A percentile compares a stretch with the other conserved stretches of the same genome.
Conservation (phyloP, 106 monocot species). For the Allium sativum region DNA sequence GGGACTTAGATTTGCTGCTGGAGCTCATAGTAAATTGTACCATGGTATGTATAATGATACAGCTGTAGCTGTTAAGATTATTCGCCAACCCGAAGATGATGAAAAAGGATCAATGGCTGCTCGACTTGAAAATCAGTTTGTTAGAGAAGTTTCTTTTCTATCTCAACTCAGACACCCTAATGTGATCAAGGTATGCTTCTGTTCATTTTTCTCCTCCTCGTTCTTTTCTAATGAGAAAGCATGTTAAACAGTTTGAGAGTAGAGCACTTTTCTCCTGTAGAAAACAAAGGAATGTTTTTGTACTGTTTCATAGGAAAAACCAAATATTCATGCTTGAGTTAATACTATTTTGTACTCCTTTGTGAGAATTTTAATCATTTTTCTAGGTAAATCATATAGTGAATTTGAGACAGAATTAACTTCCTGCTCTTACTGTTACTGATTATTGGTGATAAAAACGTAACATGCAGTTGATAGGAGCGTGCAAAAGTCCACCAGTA, state of each 20-base stretch:
- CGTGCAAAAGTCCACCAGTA: conserved; percentile 36
- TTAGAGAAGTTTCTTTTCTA: conserved; percentile 56
- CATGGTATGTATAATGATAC: conserved; percentile 65
- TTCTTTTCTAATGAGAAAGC: no score
- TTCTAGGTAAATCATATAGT: no score
- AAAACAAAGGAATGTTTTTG: no score
- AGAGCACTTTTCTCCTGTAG: no score
- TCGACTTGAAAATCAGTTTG: conserved; percentile 74
- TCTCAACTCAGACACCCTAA: conserved; percentile 62
- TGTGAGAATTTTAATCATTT: conserved; percentile 3
- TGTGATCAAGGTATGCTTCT: conserved; percentile 85
- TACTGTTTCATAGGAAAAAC: no score
- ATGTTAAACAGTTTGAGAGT: no score
- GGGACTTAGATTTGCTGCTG: conserved; percentile 66
- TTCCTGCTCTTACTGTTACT: no score
- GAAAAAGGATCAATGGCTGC: conserved; percentile 27
- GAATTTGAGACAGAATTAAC: no score
- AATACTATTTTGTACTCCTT: neutral
- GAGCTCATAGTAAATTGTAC: conserved; percentile 80
- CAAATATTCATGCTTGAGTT: no score
- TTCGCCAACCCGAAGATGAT: conserved; percentile 53
- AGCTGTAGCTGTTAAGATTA: conserved; percentile 80
- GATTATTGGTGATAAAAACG: neutral
- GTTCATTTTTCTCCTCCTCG: no score
- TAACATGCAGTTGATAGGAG: conserved; percentile 53